Evolutionary conservation across 345 rosid genomes (phyloP).

Genomic region (Citrus mangshanensis): DNA sequence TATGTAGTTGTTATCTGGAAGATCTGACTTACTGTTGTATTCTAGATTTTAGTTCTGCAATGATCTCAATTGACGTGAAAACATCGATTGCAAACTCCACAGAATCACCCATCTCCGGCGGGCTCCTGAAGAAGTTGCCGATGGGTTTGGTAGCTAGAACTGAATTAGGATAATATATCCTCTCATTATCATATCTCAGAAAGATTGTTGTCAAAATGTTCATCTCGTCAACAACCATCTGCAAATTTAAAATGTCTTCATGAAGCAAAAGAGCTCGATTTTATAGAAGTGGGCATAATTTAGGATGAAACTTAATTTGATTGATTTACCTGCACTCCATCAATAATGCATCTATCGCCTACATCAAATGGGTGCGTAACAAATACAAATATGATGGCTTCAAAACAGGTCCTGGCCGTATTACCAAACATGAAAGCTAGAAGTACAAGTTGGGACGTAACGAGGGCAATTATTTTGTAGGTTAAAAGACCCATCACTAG

Average conservation of each 20-base stretch:
- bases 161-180: constrained; percentile 62
- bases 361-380: constrained; percentile 82
- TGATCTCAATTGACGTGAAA: constrained; percentile 54
- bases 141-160: constrained; percentile 59
- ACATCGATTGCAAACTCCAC: constrained; percentile 63
- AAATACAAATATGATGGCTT: constrained; percentile 76
- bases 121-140: constrained; percentile 73
- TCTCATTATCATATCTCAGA: constrained; percentile 70
- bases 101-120: constrained; percentile 63
- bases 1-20: background rate
- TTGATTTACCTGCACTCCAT: constrained; percentile 60
- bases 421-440: constrained; percentile 56
- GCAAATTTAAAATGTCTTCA: background rate
- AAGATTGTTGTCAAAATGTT: constrained; percentile 69
- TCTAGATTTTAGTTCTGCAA: constrained; percentile 46
- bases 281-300: background rate
- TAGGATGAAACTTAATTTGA: background rate
- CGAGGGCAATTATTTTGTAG: constrained; percentile 43
- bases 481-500: constrained; percentile 56
- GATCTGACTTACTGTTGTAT: constrained; percentile 42
- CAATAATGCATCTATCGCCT: constrained; percentile 79
- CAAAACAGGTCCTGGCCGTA: constrained; percentile 54
- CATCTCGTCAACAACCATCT: constrained; percentile 87
- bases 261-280: background rate
- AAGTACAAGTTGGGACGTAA: constrained; percentile 57